A percentile compares a stretch with the other conserved stretches of the same genome.
Evolutionary conservation across 177 flowering plant species (phyloP).

Genomic region (Vitis hybrid): DNA sequence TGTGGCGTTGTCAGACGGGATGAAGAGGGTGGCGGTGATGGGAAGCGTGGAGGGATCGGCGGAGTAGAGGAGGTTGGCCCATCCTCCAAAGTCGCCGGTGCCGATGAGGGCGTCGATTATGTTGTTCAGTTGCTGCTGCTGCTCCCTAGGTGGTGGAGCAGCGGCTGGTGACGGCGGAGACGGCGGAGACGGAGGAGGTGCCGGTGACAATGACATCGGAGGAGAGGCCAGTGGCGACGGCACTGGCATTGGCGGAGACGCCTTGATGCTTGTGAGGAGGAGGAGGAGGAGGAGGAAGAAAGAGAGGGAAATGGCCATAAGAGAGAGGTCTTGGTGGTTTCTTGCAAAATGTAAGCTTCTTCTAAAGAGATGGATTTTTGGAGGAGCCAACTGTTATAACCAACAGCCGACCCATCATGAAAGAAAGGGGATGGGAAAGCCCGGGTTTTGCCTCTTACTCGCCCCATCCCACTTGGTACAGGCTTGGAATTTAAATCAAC

Average conservation of each 20-base stretch:
- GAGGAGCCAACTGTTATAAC: too few species aligned
- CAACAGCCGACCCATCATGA: too few species aligned
- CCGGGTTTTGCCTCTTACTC: too few species aligned
- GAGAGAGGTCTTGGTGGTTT: too few species aligned
- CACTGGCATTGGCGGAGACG: conserved; percentile 2
- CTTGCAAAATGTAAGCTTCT: too few species aligned
- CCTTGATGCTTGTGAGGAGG: background rate
- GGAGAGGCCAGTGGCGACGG: conserved; percentile 2
- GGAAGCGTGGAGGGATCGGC: conserved; percentile 42
- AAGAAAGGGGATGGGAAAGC: too few species aligned
- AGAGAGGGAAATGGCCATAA: too few species aligned
- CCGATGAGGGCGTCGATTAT: conserved; percentile 59
- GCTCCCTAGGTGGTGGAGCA: background rate
- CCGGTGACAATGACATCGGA: conserved; percentile 10
- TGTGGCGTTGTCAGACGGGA: conserved; percentile 40
- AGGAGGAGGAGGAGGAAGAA: background rate
- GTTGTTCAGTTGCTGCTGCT: conserved; percentile 35
- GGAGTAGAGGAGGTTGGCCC: conserved; percentile 49
- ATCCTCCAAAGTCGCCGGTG: conserved; percentile 53
- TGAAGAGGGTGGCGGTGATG: conserved; percentile 49
- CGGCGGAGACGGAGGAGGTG: background rate
- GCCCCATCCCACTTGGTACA: too few species aligned
- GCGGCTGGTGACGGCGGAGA: background rate
- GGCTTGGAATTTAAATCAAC: too few species aligned
- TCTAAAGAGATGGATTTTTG: too few species aligned